A percentile compares a stretch with the other conserved stretches of the same genome.
Evolutionary conservation across 805 yeast genomes (phyloP).

Genomic region (Kazachstania martiniae): DNA sequence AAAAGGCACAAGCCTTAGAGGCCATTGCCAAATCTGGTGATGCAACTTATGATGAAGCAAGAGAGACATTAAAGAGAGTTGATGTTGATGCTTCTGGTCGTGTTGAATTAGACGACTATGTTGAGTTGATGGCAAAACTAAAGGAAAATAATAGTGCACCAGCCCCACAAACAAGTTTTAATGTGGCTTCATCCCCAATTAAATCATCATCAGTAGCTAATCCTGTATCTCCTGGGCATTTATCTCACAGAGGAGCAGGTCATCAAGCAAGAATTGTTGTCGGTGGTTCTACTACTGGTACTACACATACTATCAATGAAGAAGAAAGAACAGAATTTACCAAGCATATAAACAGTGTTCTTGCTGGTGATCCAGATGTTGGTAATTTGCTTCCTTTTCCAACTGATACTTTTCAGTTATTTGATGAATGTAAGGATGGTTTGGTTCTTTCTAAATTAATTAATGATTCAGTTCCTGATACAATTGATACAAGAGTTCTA

Average conservation of each 20-base stretch:
- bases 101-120: slow-evolving; percentile 92
- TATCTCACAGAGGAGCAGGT: slow-evolving; percentile 43
- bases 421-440: slow-evolving; percentile 96
- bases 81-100: slow-evolving; percentile 94
- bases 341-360: slow-evolving; percentile 84
- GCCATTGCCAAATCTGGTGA: slow-evolving; percentile 69
- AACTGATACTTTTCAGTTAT: slow-evolving; percentile 86
- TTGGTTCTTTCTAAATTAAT: slow-evolving; percentile 84
- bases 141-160: slow-evolving; percentile 33
- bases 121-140: slow-evolving; percentile 70
- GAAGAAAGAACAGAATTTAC: slow-evolving; percentile 96
- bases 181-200: slow-evolving; percentile 13
- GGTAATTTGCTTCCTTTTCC: slow-evolving; percentile 85
- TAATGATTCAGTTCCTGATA: slow-evolving; percentile 96
- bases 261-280: slow-evolving; percentile 69
- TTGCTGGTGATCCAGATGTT: slow-evolving; percentile 78
- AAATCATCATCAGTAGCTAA: slow-evolving; percentile 14
- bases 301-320: slow-evolving; percentile 92
- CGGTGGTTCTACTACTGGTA: slow-evolving; percentile 79
- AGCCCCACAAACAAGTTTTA: slow-evolving; percentile 25
- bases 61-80: slow-evolving; percentile 85
- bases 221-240: slow-evolving; percentile 22
- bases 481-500: slow-evolving; percentile 94
- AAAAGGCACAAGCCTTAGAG: slow-evolving; percentile 81
- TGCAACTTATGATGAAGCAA: slow-evolving; percentile 80